Evolutionary conservation across 805 yeast species (phyloP).

Genomic region (Candida nonsorbophila): DNA sequence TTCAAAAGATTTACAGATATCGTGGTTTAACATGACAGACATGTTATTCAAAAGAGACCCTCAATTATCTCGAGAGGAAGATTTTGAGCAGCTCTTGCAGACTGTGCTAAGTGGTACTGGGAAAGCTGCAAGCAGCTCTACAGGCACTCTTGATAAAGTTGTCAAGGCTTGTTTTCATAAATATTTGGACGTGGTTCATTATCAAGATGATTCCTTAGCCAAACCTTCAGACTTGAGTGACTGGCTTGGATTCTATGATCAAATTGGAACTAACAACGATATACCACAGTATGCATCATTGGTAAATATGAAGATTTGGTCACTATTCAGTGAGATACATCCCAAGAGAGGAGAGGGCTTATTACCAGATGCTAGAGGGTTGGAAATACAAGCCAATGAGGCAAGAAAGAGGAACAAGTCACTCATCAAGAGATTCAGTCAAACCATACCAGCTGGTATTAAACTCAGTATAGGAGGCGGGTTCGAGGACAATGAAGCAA

Average conservation of each 20-base stretch:
- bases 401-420: constrained; percentile 25
- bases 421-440: constrained; percentile 21
- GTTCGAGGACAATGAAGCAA: constrained; percentile 14
- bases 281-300: constrained; percentile 49
- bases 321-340: constrained; percentile 58
- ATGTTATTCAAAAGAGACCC: constrained; percentile 53
- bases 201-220: constrained; percentile 52
- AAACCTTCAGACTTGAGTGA: constrained; percentile 63
- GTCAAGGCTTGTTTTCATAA: constrained; percentile 66
- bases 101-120: constrained; percentile 38
- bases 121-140: constrained; percentile 26
- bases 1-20: constrained; percentile 61
- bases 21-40: constrained; percentile 66
- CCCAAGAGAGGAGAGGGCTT: constrained; percentile 16
- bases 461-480: constrained; percentile 24
- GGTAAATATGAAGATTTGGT: constrained; percentile 58
- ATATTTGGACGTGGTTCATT: constrained; percentile 56
- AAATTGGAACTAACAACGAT: constrained; percentile 33
- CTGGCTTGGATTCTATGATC: constrained; percentile 73
- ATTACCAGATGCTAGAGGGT: constrained; percentile 24
- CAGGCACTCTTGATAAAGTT: constrained; percentile 55
- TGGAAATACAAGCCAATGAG: constrained; percentile 39
- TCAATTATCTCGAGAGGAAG: constrained; percentile 39
- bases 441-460: constrained; percentile 21
- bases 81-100: constrained; percentile 43